Evolutionary conservation across 1,139 yeast genomes (phyloP), one percentile per base, ranked within the genome.

Genomic region (Pneumocystis oryctolagi): DNA sequence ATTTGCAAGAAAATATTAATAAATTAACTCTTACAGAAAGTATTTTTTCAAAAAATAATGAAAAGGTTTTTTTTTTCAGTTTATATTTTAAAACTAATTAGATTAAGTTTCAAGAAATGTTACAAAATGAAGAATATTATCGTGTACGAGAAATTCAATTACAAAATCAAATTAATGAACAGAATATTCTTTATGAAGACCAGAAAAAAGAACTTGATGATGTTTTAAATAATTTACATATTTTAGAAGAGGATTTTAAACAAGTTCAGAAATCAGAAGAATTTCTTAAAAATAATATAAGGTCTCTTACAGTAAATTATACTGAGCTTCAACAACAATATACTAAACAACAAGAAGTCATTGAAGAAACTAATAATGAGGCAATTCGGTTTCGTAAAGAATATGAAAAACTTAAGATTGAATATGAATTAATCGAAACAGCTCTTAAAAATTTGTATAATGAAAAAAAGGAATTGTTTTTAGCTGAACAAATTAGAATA

Each of bases 131-230:
- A 47, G 31, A 58, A 25, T 40, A 63, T 8, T 63, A 63, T 20
- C 56, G 37, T 31, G 30, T 8, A 32, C 59, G 58, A 14, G 63
- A 63, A 53, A 34, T 40, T 12, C 34, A 42, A 9, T 56, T 61
- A 35, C 57, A 58, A 34, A 58, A 56, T n/a, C 61, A 61, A 28
- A 31, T 63, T 12, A 63, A 63, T 35, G 63, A 63, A 30, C 59
- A 58, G 8, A 37, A 37, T 39, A 16, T 58, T 58, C 60, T 6
- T 25, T 37, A 58, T 31, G 60, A 39, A 20, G 25, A 58, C 25
- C 60, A 37, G 25, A 39, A 58, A 25, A 39, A 58, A 9, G 55
- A 47, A 12, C 16, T 47, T 47, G 8, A 47, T n/a, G 25, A 25
- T 12, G 55, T 28, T 9, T 47, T n/a, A 25, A 57, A 40, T 28